Evolutionary conservation across 2,329 filamentous ascomycete species (phyloP).

Genomic region (Aspergillus quadricinctus): DNA sequence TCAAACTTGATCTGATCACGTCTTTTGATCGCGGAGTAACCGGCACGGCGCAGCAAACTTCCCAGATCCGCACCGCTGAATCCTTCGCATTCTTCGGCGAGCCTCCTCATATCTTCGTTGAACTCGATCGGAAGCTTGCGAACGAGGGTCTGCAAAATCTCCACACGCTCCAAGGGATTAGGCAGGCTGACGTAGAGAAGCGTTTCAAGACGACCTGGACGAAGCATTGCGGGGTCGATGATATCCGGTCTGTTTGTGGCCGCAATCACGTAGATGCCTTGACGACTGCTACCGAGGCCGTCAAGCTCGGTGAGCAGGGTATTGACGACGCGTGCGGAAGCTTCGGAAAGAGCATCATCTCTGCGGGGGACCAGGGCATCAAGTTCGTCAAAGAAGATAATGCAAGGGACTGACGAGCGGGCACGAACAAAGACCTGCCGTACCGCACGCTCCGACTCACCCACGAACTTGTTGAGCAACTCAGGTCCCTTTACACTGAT

Average conservation of each 20-base stretch:
- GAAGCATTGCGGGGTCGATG: slow-evolving; percentile 91
- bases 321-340: slow-evolving; percentile 85
- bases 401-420: slow-evolving; percentile 79
- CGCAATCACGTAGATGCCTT: slow-evolving; percentile 88
- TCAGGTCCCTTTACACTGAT: slow-evolving; percentile 97
- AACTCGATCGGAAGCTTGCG: slow-evolving; percentile 51
- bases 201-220: slow-evolving; percentile 82
- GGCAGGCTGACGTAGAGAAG: slow-evolving; percentile 88
- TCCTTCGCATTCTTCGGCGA: slow-evolving; percentile 70
- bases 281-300: slow-evolving; percentile 67
- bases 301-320: slow-evolving; percentile 92
- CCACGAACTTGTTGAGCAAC: slow-evolving; percentile 94
- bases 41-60: slow-evolving; percentile 56
- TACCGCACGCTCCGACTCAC: slow-evolving; percentile 89
- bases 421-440: slow-evolving; percentile 88
- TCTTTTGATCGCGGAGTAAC: slow-evolving; percentile 52
- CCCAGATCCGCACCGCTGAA: slow-evolving; percentile 70
- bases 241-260: slow-evolving; percentile 95
- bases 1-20: slow-evolving; percentile 44
- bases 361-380: slow-evolving; percentile 86
- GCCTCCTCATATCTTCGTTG: slow-evolving; percentile 52
- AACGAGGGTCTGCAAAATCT: slow-evolving; percentile 70
- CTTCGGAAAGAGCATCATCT: slow-evolving; percentile 73
- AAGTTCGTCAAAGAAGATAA: slow-evolving; percentile 97
- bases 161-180: slow-evolving; percentile 69